Conservation (phyloP, 225 moss, liverwort and hornwort genomes). For the Marchantia polymorpha region DNA sequence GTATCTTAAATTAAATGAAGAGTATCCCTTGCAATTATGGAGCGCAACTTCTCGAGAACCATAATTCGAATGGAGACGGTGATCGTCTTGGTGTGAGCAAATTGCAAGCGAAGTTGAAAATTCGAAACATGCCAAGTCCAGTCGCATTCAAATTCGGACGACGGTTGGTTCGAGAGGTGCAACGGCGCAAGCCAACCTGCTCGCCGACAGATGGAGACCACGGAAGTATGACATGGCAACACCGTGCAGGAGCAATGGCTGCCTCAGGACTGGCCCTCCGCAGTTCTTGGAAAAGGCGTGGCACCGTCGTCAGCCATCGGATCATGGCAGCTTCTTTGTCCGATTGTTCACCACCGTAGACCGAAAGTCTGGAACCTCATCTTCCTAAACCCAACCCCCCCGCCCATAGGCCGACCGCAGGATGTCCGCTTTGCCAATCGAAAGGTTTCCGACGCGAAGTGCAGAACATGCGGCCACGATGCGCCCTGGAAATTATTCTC, state of each 20-base stretch:
- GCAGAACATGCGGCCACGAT: neutral
- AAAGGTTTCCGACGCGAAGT: neutral
- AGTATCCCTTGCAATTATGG: no score
- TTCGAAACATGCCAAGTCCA: no score
- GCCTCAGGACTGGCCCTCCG: neutral
- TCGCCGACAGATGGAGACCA: neutral
- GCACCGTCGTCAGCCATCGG: neutral
- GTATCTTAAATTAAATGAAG: no score
- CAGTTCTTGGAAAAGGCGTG: slow-evolving; percentile 3
- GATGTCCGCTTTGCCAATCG: neutral
- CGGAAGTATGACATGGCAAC: neutral
- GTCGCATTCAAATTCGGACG: no score
- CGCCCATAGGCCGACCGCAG: neutral
- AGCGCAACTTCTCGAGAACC: no score
- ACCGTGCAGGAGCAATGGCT: neutral
- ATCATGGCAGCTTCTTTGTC: neutral
- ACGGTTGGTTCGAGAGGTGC: no score
- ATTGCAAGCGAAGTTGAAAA: no score
- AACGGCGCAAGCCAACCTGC: no score
- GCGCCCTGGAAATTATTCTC: neutral
- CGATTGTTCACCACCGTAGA: neutral
- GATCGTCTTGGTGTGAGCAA: no score
- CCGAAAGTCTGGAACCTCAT: neutral
- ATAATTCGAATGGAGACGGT: no score
- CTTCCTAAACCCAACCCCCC: neutral